A percentile compares a stretch with the other conserved stretches of the same genome.
phyloP scores from a whole-genome alignment of 2,329 filamentous ascomycete genomes.

The Penicillium sp. region DNA sequence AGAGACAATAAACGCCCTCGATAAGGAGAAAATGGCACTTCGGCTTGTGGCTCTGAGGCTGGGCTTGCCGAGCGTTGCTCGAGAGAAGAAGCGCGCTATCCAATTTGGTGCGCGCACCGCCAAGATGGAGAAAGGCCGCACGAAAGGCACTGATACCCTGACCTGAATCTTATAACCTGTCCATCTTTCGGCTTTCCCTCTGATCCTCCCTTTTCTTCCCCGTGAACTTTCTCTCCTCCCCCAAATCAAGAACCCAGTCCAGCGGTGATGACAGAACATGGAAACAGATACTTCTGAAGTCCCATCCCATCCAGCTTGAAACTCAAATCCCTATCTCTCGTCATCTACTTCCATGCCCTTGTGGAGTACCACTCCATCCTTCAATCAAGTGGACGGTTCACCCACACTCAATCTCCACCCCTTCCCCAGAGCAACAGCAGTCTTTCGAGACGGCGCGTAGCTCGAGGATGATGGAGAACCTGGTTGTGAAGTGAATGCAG shows the following conservation, averaged over 20 bases:
- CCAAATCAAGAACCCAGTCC: constrained; percentile 7
- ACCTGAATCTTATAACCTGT: constrained; percentile 18
- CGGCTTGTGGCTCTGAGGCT: constrained; percentile 70
- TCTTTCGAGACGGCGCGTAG: constrained; percentile 18
- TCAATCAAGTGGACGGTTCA: not conserved
- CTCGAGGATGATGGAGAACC: constrained; percentile 2
- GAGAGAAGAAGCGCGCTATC: constrained; percentile 90
- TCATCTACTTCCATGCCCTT: constrained; percentile 1
- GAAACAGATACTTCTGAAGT: constrained; percentile 44
- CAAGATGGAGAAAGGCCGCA: constrained; percentile 66
- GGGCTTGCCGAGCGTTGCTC: constrained; percentile 65
- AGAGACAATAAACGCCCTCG: constrained; percentile 19
- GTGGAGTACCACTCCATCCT: not conserved
- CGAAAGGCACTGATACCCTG: constrained; percentile 62
- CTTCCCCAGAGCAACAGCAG: constrained; percentile 21
- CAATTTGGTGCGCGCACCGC: constrained; percentile 79
- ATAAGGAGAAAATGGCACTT: constrained; percentile 76
- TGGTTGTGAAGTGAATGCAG: not conserved
- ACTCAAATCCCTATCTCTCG: not conserved
- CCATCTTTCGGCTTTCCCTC: not conserved
- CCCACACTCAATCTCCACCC: not conserved
- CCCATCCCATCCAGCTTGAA: constrained; percentile 5
- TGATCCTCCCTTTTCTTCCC: not conserved
- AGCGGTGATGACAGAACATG: constrained; percentile 40
- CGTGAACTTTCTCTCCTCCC: not conserved